Base-by-base conservation (phyloP, 306 rosid species). In the Argentina anserina region DNA sequence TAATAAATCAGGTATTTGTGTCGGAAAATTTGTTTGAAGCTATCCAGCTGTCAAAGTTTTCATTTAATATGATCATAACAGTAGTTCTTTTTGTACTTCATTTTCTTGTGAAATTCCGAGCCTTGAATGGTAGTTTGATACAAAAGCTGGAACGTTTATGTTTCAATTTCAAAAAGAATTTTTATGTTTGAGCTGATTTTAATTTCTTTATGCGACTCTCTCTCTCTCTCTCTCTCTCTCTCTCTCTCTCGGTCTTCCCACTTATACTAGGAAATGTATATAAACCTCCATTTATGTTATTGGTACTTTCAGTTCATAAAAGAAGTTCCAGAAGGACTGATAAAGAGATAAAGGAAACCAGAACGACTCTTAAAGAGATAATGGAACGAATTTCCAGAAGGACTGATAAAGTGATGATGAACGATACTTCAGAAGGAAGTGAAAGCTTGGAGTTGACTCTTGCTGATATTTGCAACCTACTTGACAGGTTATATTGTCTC, bases 401-500 rank as follows among this genome's bases (percentile, higher is more conserved):
- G 18, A 50, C 36, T 70, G n/a, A 25, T 43, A 61, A 36, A 63
- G 73, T 36, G 58, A 68, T 64, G 49, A 49, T 21, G 0, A 5
- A 37, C 26, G 47, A 21, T 53, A 3, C 28, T 71, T 56, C 39
- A 6, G 61, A 58, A 47, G 79, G 58, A 47, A 53, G 25, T 41
- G 72, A 50, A 20, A 33, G 23, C 49, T 2, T 67, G 45, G 79
- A 82, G 50, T 70, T 77, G 34, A 73, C 78, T 60, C 76, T 76
- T 59, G 65, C 82, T n/a, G 72, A 76, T 70, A 40, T 77, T 75
- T 75, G 63, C 56, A 13, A 73, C 26, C 41, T 26, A 41, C 64
- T 65, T 47, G 74, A 72, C 59, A 82, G 84, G 84, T 33, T 85
- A 79, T 60, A 5, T 25, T 70, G 36, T 39, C 41, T 23, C 9